Percentiles rank a stretch among this genome's conserved stretches.
phyloP scores from a whole-genome alignment of 2,329 filamentous ascomycete genomes.

The Sphaceloma murrayae region DNA sequence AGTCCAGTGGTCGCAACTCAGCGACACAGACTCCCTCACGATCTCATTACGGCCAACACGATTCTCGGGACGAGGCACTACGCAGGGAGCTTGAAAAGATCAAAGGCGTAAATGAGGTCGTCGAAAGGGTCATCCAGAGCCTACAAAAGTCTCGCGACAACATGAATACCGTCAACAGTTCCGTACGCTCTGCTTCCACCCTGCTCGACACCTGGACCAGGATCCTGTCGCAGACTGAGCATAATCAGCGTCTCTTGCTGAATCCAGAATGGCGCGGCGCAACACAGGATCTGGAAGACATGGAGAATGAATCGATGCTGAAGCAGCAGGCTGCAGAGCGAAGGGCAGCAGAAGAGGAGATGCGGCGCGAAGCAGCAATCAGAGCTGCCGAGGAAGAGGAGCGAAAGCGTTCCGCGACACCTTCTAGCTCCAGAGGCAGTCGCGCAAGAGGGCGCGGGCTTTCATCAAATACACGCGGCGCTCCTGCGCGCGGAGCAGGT shows the following conservation, averaged over 20 bases:
- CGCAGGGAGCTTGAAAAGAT: slow-evolving; percentile 74
- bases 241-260: slow-evolving; percentile 86
- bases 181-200: slow-evolving; percentile 77
- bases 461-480: slow-evolving; percentile 24
- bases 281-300: slow-evolving; percentile 72
- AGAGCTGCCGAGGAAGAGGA: slow-evolving; percentile 43
- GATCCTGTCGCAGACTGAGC: slow-evolving; percentile 92
- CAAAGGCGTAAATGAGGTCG: slow-evolving; percentile 74
- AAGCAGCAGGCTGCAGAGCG: slow-evolving; percentile 70
- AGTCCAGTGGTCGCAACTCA: slow-evolving; percentile 29
- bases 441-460: slow-evolving; percentile 25
- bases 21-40: slow-evolving; percentile 16
- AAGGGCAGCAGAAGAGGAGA: slow-evolving; percentile 66
- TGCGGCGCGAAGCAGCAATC: slow-evolving; percentile 59
- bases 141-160: slow-evolving; percentile 64
- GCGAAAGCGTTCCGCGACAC: slow-evolving; percentile 47
- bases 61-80: slow-evolving; percentile 59
- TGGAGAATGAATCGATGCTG: slow-evolving; percentile 67
- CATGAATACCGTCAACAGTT: slow-evolving; percentile 76
- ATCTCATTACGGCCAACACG: slow-evolving; percentile 10
- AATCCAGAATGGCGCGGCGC: slow-evolving; percentile 86
- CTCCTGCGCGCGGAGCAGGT: slow-evolving; percentile 26
- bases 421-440: slow-evolving; percentile 30
- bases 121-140: slow-evolving; percentile 67
- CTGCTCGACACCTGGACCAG: slow-evolving; percentile 92